Evolutionary conservation across 2,329 filamentous ascomycete species (phyloP), one percentile per base, ranked within the genome.

Genomic region (Apiospora rasikravindrae): DNA sequence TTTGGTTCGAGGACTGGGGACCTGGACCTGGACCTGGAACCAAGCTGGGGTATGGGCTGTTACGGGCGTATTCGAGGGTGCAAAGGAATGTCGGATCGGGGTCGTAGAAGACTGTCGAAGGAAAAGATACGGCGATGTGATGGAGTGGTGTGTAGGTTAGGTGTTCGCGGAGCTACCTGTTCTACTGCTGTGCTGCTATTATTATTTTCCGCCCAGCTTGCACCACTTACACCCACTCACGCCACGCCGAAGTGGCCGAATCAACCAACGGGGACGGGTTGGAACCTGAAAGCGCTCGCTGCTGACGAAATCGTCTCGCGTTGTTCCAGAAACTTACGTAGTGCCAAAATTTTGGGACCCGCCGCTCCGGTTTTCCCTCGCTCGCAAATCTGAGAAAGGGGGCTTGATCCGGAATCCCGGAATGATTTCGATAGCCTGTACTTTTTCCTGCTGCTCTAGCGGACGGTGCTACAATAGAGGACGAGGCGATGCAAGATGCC

Each of bases 291-390:
- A 64, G 57, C 40, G 33, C 37, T 29, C n/a, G 57, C 57, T 64
- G 57, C 57, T 64, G 57, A 64, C 57, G 57, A 64, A 64, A 64
- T 64, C 57, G 57, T 40, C 57, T 64, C 57, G 22, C 57, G 57
- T 64, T 64, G 57, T 64, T 64, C 57, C 57, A 64, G 57, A 64
- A 64, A 64, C 57, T 64, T 64, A 64, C 57, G 57, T 64, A 64
- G 57, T 64, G 33, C 57, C 57, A 40, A 64, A 40, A 40, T n/a
- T 64, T 64, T 64, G 19, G 40, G 57, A 64, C 57, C 57, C 57
- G 57, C 57, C 40, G 57, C 57, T 64, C 57, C 57, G 57, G 57
- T 64, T 64, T 64, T 64, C 57, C 57, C 33, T 64, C 19, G 49
- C 49, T 64, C 22, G 57, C 29, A 64, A 64, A 64, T 64, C 57